Conservation (phyloP, 2,329 filamentous ascomycete species). For the Aspergillus ruber region DNA sequence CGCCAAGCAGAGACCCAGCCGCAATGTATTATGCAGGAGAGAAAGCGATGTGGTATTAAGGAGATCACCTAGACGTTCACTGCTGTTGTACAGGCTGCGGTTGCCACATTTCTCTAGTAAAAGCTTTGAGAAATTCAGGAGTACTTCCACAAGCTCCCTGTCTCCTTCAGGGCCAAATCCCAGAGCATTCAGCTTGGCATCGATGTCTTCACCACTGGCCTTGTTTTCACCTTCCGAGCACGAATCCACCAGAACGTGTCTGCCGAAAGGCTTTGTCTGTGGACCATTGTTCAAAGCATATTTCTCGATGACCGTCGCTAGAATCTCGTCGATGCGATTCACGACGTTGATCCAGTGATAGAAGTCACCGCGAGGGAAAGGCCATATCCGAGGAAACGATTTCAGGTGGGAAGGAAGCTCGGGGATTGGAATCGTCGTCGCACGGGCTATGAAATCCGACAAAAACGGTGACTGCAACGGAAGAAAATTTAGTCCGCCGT, state of each 20-base stretch:
- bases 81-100: slow-evolving; percentile 91
- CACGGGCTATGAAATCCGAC: slow-evolving; percentile 67
- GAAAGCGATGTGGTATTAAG: slow-evolving; percentile 79
- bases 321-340: slow-evolving; percentile 84
- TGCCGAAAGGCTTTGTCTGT: slow-evolving; percentile 68
- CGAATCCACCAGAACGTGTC: slow-evolving; percentile 26
- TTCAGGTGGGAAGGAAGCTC: slow-evolving; percentile 70
- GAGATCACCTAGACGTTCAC: slow-evolving; percentile 77
- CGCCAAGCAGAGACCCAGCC: slow-evolving; percentile 76
- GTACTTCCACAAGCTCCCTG: slow-evolving; percentile 66
- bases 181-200: slow-evolving; percentile 50
- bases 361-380: slow-evolving; percentile 87
- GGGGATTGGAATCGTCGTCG: slow-evolving; percentile 59
- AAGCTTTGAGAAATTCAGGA: slow-evolving; percentile 79
- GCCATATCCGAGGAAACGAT: slow-evolving; percentile 83
- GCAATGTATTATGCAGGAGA: slow-evolving; percentile 70
- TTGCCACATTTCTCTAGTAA: slow-evolving; percentile 94
- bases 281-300: slow-evolving; percentile 77
- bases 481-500: slow-evolving; percentile 16
- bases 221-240: slow-evolving; percentile 56
- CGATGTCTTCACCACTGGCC: slow-evolving; percentile 48
- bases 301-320: slow-evolving; percentile 71
- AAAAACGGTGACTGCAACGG: slow-evolving; percentile 72
- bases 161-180: slow-evolving; percentile 72
- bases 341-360: slow-evolving; percentile 97